Base-by-base conservation (phyloP, 306 rosid genomes). In the Medicago truncatula region DNA sequence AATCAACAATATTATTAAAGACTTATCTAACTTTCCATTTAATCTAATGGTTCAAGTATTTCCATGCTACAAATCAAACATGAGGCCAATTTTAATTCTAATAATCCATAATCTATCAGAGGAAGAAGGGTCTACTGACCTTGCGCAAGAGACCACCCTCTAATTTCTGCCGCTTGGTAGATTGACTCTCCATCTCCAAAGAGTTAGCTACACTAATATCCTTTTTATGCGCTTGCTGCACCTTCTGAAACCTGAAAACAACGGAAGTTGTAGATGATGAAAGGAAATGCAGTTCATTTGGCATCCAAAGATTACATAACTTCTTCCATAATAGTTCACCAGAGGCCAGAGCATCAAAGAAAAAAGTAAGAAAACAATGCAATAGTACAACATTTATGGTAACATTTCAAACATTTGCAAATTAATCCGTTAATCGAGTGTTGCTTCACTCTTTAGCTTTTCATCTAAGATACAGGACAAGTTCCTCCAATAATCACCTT, bases 151-250 rank as follows among this genome's bases (percentile, higher is more conserved):
- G 88, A 71, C 98, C 99, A 52, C 89, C 88, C 63, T 96, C 99
- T 77, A 96, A 83, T 83, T 90, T 96, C 81, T 92, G 99, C 68
- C 96, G 86, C 88, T 96, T 96, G 65, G 90, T 73, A 80, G 99
- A 89, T 85, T 92, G 98, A 74, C 69, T 84, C 89, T 90, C 98
- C 23, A 79, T 84, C 54, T 85, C 96, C 52, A 84, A 80, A 83
- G 90, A 71, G 43, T 71, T 76, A 74, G 82, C 78, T 21, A 81
- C 65, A 83, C 83, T 81, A 83, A 80, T 79, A 74, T 89, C 95
- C 47, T 76, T 79, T 84, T 83, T 80, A 66, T 86, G 86, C 75
- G 78, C 78, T 31, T 61, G 82, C 59, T 61, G 82, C 63, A 64
- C 82, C 81, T 83, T 88, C 83, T 83, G 92, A 74, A 84, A 88